Conservation (phyloP, 176 grass and related monocot genomes). For the bread wheat (Triticum aestivum) region DNA sequence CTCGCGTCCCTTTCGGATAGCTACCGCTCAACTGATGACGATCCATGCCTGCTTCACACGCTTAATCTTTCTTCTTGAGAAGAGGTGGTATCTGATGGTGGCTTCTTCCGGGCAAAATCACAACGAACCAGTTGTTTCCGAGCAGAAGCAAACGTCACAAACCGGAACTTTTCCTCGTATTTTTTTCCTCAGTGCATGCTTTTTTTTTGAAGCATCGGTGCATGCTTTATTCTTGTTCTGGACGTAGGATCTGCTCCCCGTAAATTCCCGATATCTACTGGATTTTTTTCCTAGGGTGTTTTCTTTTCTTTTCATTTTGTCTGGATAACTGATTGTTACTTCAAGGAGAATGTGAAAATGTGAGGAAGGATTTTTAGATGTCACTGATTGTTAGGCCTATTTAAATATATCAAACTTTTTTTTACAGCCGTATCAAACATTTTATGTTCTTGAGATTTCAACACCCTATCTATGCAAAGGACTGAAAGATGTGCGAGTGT, state of each 20-base stretch:
- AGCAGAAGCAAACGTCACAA: background rate
- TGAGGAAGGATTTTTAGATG: no score
- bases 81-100: background rate
- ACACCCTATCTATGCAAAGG: no score
- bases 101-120: background rate
- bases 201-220: background rate
- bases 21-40: conserved; percentile 13
- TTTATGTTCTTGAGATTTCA: no score
- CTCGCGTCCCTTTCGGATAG: conserved; percentile 32
- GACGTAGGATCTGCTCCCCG: background rate
- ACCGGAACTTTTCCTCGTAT: background rate
- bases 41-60: conserved; percentile 11
- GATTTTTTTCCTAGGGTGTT: no score
- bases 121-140: background rate
- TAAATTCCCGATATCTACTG: background rate
- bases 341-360: no score
- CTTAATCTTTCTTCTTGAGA: background rate
- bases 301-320: no score
- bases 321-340: no score
- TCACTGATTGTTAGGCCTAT: no score
- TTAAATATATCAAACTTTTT: no score
- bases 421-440: no score
- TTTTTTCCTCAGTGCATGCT: background rate
- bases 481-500: no score
- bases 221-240: background rate